Evolutionary conservation across 306 rosid species (phyloP).

Genomic region (Glycine latifolia): DNA sequence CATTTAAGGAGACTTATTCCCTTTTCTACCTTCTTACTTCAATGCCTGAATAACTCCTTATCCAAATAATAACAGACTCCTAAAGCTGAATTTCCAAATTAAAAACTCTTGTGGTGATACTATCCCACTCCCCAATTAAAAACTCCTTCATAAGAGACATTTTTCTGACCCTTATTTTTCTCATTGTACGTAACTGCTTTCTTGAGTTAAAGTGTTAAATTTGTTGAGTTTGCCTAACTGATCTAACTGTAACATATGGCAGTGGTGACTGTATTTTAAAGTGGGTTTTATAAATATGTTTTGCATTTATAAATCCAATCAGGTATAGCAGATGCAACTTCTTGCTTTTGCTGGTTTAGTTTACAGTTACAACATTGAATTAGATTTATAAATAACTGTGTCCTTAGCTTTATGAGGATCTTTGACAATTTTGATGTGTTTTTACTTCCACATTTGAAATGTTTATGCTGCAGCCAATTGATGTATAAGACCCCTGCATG

Average conservation of each 20-base stretch:
- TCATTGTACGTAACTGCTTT: not conserved
- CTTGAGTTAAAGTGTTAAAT: not conserved
- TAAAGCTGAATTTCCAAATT: slow-evolving; percentile 6
- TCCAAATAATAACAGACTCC: slow-evolving; percentile 4
- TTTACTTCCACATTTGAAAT: not conserved
- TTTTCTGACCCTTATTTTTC: not conserved
- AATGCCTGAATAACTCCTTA: not conserved
- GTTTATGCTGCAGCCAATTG: not conserved
- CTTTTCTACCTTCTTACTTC: not conserved
- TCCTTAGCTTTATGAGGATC: not conserved
- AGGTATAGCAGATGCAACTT: not conserved
- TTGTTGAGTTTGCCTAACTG: not conserved
- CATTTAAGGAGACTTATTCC: not conserved
- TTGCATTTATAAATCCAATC: not conserved
- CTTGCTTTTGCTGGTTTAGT: slow-evolving; percentile 7
- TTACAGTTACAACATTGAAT: slow-evolving; percentile 2
- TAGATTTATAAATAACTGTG: not conserved
- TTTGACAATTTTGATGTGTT: not conserved
- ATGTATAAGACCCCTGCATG: slow-evolving; percentile 1
- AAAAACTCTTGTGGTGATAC: not conserved
- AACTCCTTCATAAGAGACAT: not conserved
- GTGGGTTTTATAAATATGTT: not conserved
- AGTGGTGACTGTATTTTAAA: not conserved
- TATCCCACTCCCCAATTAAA: not conserved
- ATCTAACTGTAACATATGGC: not conserved